These are phyloP conservation scores for Hibiscus trionum DNA, from an alignment of 345 rosid genomes.

Conservation along the genomic window DNA sequence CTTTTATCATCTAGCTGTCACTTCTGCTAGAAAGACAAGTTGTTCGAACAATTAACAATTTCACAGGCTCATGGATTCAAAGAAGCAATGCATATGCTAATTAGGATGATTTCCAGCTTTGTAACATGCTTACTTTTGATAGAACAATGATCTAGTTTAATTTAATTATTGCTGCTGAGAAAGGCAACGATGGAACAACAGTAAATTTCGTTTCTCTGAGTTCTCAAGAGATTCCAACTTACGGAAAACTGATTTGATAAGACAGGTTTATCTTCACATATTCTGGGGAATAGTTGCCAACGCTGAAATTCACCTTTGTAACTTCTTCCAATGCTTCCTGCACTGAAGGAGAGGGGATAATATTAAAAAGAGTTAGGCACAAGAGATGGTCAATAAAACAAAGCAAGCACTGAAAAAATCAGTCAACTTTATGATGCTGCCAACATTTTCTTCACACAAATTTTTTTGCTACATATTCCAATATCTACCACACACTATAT, in stretches of 20 bases:
- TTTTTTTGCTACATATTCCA: neutral
- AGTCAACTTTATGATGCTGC: neutral
- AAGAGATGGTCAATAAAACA: neutral
- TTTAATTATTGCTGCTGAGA: neutral
- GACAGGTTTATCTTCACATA: conserved; percentile 63
- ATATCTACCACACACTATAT: neutral
- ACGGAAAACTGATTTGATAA: conserved; percentile 92
- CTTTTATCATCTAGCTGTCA: neutral
- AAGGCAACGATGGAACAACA: neutral
- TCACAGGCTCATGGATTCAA: neutral
- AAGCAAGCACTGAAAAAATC: neutral
- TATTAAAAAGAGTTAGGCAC: neutral
- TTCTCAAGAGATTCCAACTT: conserved; percentile 31
- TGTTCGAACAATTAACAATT: neutral
- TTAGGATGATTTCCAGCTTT: neutral
- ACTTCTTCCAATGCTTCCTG: conserved; percentile 92
- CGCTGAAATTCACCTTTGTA: conserved; percentile 82
- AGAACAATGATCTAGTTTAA: neutral
- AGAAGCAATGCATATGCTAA: neutral
- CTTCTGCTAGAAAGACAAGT: neutral
- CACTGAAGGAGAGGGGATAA: conserved; percentile 22
- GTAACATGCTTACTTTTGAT: neutral
- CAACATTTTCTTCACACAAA: conserved; percentile 2
- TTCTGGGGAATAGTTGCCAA: conserved; percentile 72
- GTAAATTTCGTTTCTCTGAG: neutral